Conservation (phyloP, 371 early-diverging fungal species). For the Capniomyces stellatus region DNA sequence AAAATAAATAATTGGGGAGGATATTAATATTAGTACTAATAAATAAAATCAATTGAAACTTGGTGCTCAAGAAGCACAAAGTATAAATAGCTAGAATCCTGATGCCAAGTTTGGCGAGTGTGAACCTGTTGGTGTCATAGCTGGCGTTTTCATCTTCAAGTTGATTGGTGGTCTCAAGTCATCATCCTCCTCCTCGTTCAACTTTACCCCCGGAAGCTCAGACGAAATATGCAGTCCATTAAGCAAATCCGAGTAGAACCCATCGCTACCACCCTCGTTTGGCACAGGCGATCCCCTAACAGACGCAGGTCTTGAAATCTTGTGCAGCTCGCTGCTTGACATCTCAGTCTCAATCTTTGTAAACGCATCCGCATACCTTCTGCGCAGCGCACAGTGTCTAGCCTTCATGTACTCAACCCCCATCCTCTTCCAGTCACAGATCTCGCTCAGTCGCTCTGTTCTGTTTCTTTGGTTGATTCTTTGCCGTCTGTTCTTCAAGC, state of each 20-base stretch:
- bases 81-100: no score
- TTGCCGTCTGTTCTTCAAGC: conserved; percentile 85
- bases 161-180: conserved; percentile 26
- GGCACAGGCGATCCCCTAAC: conserved; percentile 47
- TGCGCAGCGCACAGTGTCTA: conserved; percentile 74
- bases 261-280: background rate
- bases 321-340: conserved; percentile 10
- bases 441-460: conserved; percentile 82
- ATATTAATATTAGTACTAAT: no score
- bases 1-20: no score
- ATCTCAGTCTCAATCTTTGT: background rate
- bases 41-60: no score
- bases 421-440: conserved; percentile 96
- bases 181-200: conserved; percentile 20
- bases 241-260: conserved; percentile 2
- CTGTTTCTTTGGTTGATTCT: conserved; percentile 95
- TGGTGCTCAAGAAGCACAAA: no score
- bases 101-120: no score
- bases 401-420: conserved; percentile 94
- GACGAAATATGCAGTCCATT: conserved; percentile 22
- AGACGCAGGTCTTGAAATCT: conserved; percentile 59
- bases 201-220: conserved; percentile 19
- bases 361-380: conserved; percentile 33
- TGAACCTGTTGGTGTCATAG: no score
- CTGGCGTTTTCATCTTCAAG: no score